Conservation (phyloP, 306 rosid genomes). For the Cotoneaster glaucophyllus region DNA sequence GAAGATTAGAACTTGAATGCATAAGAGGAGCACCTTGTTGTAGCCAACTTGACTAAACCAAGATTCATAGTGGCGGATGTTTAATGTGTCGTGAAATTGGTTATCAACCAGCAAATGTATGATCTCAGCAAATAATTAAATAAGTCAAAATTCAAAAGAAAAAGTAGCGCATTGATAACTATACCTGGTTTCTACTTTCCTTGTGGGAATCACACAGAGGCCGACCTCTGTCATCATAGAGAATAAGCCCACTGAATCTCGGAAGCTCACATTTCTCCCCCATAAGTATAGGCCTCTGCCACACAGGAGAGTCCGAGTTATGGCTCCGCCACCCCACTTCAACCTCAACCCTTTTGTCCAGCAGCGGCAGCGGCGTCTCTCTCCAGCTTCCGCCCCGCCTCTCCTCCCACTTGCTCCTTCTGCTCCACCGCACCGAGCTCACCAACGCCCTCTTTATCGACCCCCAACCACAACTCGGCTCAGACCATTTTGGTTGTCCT, state of each 20-base stretch:
- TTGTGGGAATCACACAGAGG: conserved; percentile 16
- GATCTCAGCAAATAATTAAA: not conserved
- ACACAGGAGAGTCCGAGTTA: conserved; percentile 65
- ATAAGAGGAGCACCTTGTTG: no score
- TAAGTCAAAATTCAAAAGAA: not conserved
- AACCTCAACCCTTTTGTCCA: conserved; percentile 30
- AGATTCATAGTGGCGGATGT: no score
- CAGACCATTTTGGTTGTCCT: not conserved
- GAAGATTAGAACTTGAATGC: no score
- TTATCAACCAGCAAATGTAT: not conserved
- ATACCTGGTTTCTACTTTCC: conserved; percentile 20
- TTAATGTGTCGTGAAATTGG: not conserved
- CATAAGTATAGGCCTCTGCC: conserved; percentile 78
- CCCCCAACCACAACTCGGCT: conserved; percentile 20
- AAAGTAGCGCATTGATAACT: not conserved
- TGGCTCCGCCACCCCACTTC: conserved; percentile 55
- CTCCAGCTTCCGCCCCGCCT: conserved; percentile 14
- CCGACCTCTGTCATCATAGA: conserved; percentile 54
- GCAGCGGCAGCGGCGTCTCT: conserved; percentile 30
- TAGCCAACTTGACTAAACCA: no score
- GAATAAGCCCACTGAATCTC: conserved; percentile 78
- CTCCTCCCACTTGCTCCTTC: conserved; percentile 33
- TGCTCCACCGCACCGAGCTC: conserved; percentile 38
- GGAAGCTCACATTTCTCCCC: conserved; percentile 90
- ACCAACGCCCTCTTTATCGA: conserved; percentile 27